A percentile compares a stretch with the other conserved stretches of the same genome.
Conservation (phyloP, 139 green algal species). For the Spirogloea muscicola region DNA sequence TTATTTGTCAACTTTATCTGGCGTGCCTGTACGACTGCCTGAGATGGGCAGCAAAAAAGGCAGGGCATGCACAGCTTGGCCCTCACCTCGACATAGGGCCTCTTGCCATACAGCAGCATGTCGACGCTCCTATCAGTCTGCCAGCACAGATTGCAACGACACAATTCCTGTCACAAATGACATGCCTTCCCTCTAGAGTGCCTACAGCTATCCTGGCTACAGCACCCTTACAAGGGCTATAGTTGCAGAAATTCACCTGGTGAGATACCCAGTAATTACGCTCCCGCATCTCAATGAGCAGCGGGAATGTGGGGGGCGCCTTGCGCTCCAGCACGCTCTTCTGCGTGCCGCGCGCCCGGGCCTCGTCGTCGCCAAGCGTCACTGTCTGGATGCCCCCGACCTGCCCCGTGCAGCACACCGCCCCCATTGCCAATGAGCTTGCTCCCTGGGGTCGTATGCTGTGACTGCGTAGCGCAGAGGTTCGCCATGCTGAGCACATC, state of each 20-base stretch:
- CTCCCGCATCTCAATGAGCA: conserved; percentile 94
- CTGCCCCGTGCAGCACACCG: conserved; percentile 1
- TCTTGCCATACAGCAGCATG: conserved; percentile 34
- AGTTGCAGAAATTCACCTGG: conserved; percentile 36
- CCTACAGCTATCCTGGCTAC: too few relatives aligned
- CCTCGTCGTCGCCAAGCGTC: conserved; percentile 76
- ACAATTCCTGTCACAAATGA: too few relatives aligned
- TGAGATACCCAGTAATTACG: conserved; percentile 73
- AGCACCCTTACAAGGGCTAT: too few relatives aligned
- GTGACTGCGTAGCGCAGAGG: neutral
- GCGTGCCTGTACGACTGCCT: too few relatives aligned
- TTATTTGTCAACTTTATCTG: too few relatives aligned
- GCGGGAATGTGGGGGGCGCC: conserved; percentile 85
- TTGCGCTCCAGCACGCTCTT: conserved; percentile 92
- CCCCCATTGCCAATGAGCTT: neutral
- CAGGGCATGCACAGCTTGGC: neutral
- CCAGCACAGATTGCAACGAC: conserved; percentile 4
- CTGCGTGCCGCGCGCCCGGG: conserved; percentile 77
- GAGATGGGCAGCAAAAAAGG: neutral
- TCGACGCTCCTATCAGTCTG: conserved; percentile 43
- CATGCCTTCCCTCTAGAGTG: too few relatives aligned
- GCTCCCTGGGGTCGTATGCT: too few relatives aligned
- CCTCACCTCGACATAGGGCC: conserved; percentile 30
- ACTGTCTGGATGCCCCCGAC: conserved; percentile 42
- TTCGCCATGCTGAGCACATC: neutral